Evolutionary conservation across 1,284 basidiomycete genomes (phyloP).

Genomic region (Ustilago hordei): DNA sequence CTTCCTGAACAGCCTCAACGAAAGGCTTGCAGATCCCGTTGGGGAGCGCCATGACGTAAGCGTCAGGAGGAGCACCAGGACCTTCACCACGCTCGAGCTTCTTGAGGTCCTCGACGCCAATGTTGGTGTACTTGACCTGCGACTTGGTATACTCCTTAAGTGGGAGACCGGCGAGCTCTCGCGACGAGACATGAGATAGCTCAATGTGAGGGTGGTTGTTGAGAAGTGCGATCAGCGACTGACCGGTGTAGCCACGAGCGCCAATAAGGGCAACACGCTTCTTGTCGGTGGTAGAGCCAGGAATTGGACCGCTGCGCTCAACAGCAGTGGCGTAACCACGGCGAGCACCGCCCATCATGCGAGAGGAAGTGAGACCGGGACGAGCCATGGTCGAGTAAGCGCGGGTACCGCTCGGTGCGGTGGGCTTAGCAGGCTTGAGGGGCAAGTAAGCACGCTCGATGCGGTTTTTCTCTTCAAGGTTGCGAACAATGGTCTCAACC

Average conservation of each 20-base stretch:
- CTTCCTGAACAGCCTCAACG: slow-evolving; percentile 91
- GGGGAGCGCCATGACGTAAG: slow-evolving; percentile 87
- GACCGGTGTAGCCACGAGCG: slow-evolving; percentile 94
- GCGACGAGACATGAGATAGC: slow-evolving; percentile 93
- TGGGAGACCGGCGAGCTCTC: slow-evolving; percentile 87
- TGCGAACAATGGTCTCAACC: slow-evolving; percentile 78
- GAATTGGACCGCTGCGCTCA: slow-evolving; percentile 69
- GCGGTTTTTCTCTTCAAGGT: slow-evolving; percentile 89
- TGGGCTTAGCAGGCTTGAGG: slow-evolving; percentile 82
- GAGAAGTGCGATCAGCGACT: slow-evolving; percentile 86
- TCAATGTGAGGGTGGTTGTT: slow-evolving; percentile 86
- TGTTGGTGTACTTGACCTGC: slow-evolving; percentile 73
- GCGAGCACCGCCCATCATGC: slow-evolving; percentile 36
- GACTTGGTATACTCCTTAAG: slow-evolving; percentile 86
- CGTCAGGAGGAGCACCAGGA: slow-evolving; percentile 66
- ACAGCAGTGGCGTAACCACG: slow-evolving; percentile 73
- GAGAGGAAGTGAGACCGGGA: slow-evolving; percentile 72
- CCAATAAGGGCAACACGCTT: slow-evolving; percentile 96
- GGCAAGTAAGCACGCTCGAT: slow-evolving; percentile 90
- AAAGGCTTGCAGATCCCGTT: slow-evolving; percentile 98
- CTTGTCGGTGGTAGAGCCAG: slow-evolving; percentile 74
- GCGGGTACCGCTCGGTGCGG: slow-evolving; percentile 66
- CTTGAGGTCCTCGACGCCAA: slow-evolving; percentile 65
- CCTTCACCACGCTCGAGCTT: slow-evolving; percentile 66
- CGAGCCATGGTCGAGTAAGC: slow-evolving; percentile 66